phyloP scores from a whole-genome alignment of 1,284 basidiomycete genomes.

The Cerrena zonata region DNA sequence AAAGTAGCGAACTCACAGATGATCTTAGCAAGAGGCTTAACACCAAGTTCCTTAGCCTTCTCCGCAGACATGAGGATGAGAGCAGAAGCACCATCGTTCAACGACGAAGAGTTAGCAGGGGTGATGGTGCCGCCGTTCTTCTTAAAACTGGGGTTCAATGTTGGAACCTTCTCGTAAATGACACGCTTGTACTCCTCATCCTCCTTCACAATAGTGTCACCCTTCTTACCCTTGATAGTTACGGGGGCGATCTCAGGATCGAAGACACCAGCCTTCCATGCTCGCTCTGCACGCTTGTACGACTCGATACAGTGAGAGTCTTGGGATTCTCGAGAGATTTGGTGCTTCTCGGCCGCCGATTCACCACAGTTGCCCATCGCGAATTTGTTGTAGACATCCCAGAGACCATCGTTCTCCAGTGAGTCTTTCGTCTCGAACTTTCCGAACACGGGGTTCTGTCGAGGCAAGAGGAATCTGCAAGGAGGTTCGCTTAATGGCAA shows the following conservation, averaged over 20 bases:
- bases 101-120: slow-evolving; percentile 90
- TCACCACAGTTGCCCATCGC: slow-evolving; percentile 97
- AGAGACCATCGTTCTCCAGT: slow-evolving; percentile 88
- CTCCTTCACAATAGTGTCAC: slow-evolving; percentile 82
- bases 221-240: slow-evolving; percentile 92
- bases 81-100: slow-evolving; percentile 97
- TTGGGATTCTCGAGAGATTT: slow-evolving; percentile 79
- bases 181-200: slow-evolving; percentile 98
- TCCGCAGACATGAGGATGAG: slow-evolving; percentile 89
- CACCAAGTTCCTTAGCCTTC: slow-evolving; percentile 81
- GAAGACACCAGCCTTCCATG: slow-evolving; percentile 85
- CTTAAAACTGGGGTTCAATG: slow-evolving; percentile 85
- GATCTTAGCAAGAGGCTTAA: slow-evolving; percentile 87
- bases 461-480: slow-evolving; percentile 83
- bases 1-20: slow-evolving; percentile 56
- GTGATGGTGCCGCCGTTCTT: slow-evolving; percentile 87
- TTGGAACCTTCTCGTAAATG: slow-evolving; percentile 86
- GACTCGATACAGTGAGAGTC: slow-evolving; percentile 92
- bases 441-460: slow-evolving; percentile 83
- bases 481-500: slow-evolving; percentile 5
- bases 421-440: slow-evolving; percentile 86
- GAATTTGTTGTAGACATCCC: slow-evolving; percentile 93
- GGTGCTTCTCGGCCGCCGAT: slow-evolving; percentile 76
- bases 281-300: slow-evolving; percentile 85
- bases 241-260: slow-evolving; percentile 87